phyloP scores from a whole-genome alignment of 2,329 filamentous ascomycete genomes.

The Zalaria obscura region DNA sequence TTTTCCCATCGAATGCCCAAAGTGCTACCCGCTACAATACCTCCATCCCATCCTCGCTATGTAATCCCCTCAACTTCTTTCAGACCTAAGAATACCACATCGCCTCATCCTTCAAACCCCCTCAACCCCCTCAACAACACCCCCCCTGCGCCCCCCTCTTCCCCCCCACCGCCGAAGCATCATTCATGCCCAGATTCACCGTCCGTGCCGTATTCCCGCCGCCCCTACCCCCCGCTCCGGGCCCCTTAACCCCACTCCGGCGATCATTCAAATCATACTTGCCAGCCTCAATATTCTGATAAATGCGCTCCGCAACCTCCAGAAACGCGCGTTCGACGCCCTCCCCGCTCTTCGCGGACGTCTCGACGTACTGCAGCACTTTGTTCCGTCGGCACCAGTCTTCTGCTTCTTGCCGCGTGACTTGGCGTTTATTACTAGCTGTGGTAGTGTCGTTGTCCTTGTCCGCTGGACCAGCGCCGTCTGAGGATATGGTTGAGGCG shows the following conservation, averaged over 20 bases:
- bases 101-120: background rate
- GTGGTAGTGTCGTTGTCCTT: conserved; percentile 7
- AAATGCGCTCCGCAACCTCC: conserved; percentile 87
- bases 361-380: conserved; percentile 89
- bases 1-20: no score
- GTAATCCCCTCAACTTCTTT: no score
- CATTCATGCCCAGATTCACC: conserved; percentile 30
- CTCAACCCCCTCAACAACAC: conserved; percentile 12
- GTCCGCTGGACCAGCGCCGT: conserved; percentile 7
- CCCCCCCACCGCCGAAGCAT: conserved; percentile 16
- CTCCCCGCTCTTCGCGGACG: conserved; percentile 87
- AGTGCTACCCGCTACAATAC: no score
- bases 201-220: conserved; percentile 25
- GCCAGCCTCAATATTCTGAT: conserved; percentile 89
- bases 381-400: conserved; percentile 79
- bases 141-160: conserved; percentile 14
- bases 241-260: conserved; percentile 76
- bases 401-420: conserved; percentile 69
- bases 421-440: conserved; percentile 55
- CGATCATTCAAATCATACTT: conserved; percentile 90
- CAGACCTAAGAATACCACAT: background rate
- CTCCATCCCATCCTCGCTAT: no score
- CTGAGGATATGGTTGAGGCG: conserved; percentile 22
- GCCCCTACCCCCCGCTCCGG: conserved; percentile 33
- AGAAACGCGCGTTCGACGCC: conserved; percentile 89